These are phyloP conservation scores for Pyrenula aspistea DNA, from an alignment of 495 filamentous ascomycete species.

Conservation along the genomic window DNA sequence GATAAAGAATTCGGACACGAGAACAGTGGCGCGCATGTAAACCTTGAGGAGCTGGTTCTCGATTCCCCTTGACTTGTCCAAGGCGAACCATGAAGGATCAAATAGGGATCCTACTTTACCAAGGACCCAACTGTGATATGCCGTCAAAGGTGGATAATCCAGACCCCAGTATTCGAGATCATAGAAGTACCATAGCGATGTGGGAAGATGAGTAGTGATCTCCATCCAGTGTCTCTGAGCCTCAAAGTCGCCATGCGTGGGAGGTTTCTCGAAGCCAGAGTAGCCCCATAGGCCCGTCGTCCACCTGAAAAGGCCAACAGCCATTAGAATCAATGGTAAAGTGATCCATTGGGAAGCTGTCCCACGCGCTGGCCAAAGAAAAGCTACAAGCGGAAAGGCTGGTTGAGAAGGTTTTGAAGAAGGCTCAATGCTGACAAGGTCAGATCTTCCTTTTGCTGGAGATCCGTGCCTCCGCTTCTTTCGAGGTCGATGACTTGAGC, in stretches of 20 bases:
- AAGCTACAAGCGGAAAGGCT: conserved; percentile 77
- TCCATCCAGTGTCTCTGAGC: conserved; percentile 99
- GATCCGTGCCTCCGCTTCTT: not conserved
- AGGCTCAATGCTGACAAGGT: not conserved
- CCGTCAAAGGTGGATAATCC: conserved; percentile 94
- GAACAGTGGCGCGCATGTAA: conserved; percentile 86
- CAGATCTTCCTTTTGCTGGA: not conserved
- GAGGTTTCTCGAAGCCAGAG: conserved; percentile 72
- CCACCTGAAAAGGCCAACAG: conserved; percentile 86
- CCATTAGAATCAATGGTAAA: conserved; percentile 78
- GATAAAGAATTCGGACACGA: conserved; percentile 78
- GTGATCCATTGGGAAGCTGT: conserved; percentile 86
- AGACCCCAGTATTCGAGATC: conserved; percentile 95
- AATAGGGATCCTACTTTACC: conserved; percentile 75
- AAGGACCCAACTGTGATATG: conserved; percentile 91
- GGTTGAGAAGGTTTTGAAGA: conserved; percentile 11
- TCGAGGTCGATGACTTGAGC: not conserved
- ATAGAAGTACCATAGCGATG: conserved; percentile 95
- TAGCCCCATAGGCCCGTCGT: conserved; percentile 86
- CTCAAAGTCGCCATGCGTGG: conserved; percentile 95
- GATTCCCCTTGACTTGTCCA: conserved; percentile 68
- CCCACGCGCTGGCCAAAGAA: conserved; percentile 81
- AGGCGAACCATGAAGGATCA: conserved; percentile 78
- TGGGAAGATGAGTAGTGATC: conserved; percentile 73
- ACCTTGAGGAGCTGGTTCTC: conserved; percentile 75